phyloP scores from a whole-genome alignment of 371 early-diverging fungal species.

The Mortierella sp. region DNA sequence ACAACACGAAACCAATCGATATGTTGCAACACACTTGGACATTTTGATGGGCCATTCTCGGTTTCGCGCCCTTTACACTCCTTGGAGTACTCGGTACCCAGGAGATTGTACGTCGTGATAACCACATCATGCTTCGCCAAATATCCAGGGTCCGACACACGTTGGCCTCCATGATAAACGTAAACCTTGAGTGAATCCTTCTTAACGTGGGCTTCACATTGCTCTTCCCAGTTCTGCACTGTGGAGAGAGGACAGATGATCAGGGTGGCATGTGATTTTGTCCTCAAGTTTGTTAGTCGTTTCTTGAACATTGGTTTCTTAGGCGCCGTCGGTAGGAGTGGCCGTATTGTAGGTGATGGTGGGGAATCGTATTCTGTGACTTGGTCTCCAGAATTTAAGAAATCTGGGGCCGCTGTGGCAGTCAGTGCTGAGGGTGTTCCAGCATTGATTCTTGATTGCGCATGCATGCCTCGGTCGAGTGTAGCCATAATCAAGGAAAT shows the following conservation, averaged over 20 bases:
- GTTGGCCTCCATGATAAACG: conserved; percentile 69
- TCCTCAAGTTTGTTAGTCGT: conserved; percentile 35
- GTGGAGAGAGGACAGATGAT: conserved; percentile 77
- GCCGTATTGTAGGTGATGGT: conserved; percentile 54
- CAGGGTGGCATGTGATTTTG: conserved; percentile 62
- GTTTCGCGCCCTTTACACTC: conserved; percentile 58
- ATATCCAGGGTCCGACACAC: conserved; percentile 48
- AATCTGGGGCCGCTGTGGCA: conserved; percentile 39
- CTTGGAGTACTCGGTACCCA: conserved; percentile 67
- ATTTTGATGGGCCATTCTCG: conserved; percentile 30
- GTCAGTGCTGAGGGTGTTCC: conserved; percentile 17
- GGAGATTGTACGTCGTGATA: conserved; percentile 72
- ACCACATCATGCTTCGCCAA: conserved; percentile 69
- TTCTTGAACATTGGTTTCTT: conserved; percentile 38
- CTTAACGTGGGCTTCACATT: conserved; percentile 63
- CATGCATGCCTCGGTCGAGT: conserved; percentile 38
- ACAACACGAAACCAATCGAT: conserved; percentile 73
- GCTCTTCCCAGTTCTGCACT: conserved; percentile 79
- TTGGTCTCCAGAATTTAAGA: conserved; percentile 39
- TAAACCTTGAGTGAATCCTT: conserved; percentile 57
- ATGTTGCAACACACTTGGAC: conserved; percentile 58
- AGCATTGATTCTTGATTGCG: conserved; percentile 13
- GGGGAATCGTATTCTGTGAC: conserved; percentile 55
- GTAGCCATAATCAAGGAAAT: conserved; percentile 65
- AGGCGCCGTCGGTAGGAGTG: conserved; percentile 34